phyloP scores from a whole-genome alignment of 2,329 filamentous ascomycete genomes.

The Aspergillus novoparasiticus region DNA sequence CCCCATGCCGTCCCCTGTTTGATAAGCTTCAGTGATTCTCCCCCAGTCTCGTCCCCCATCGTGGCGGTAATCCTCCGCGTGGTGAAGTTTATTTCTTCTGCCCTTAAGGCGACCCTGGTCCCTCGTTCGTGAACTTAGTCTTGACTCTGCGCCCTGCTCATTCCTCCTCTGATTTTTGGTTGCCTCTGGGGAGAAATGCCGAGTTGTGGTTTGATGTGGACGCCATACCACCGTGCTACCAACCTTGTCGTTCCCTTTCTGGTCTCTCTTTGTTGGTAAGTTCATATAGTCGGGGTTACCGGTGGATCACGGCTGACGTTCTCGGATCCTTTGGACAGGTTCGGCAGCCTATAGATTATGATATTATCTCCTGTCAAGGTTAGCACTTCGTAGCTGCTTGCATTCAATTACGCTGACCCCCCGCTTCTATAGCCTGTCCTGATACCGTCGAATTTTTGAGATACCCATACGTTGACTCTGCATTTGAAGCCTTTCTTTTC shows the following conservation, averaged over 20 bases:
- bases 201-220: not conserved
- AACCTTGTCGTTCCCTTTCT: not conserved
- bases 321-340: not conserved
- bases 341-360: not conserved
- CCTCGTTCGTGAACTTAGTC: not conserved
- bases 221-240: not conserved
- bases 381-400: not conserved
- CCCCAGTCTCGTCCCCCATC: not conserved
- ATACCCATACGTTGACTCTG: conserved; percentile 1
- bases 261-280: not conserved
- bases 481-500: not conserved
- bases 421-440: not conserved
- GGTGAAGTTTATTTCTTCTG: not conserved
- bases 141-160: not conserved
- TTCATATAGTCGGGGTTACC: not conserved
- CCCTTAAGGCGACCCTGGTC: not conserved
- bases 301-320: not conserved
- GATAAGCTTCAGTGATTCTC: conserved; percentile 11
- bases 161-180: not conserved
- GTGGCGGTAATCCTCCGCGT: conserved; percentile 3
- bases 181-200: not conserved
- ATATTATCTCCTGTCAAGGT: conserved; percentile 7
- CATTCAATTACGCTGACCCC: not conserved
- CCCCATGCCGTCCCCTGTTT: conserved; percentile 1
- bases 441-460: not conserved